Conservation (phyloP, 352 stramenopile species). For the Phytopythium chamaehyphon region DNA sequence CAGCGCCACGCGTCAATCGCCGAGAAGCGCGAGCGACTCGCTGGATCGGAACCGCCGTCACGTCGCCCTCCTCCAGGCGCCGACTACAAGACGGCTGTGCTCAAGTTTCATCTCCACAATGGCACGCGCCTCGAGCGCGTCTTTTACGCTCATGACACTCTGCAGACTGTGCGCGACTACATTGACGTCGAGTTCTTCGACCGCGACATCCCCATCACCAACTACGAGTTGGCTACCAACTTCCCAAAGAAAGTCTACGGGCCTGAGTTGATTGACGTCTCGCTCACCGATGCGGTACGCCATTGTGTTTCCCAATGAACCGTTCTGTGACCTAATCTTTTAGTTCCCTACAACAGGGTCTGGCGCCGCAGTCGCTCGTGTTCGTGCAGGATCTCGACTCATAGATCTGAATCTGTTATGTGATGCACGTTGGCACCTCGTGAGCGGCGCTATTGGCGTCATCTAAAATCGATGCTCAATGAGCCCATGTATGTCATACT, state of each 20-base stretch:
- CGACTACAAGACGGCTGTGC: conserved; percentile 62
- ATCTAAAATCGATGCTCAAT: too few species aligned
- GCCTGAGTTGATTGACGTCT: conserved; percentile 51
- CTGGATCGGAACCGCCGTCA: conserved; percentile 31
- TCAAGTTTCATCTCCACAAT: conserved; percentile 84
- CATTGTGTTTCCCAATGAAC: neutral
- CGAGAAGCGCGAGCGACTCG: conserved; percentile 47
- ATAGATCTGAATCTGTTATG: conserved; percentile 17
- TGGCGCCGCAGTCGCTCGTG: conserved; percentile 71
- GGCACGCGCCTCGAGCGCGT: conserved; percentile 69
- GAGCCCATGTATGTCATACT: too few species aligned
- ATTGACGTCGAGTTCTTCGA: conserved; percentile 82
- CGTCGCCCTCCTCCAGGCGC: conserved; percentile 42
- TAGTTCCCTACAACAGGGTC: conserved; percentile 27
- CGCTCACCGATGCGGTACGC: conserved; percentile 67
- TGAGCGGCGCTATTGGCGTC: too few species aligned
- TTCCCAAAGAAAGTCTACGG: conserved; percentile 77
- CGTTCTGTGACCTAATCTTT: neutral
- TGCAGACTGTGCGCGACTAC: conserved; percentile 74
- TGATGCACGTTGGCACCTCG: too few species aligned
- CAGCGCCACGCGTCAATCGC: conserved; percentile 39
- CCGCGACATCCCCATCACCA: conserved; percentile 62
- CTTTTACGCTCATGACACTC: conserved; percentile 78
- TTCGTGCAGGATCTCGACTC: conserved; percentile 84
- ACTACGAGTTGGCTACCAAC: conserved; percentile 86